Conservation (phyloP, 2,329 filamentous ascomycete genomes). For the Stenocarpella maydis region DNA sequence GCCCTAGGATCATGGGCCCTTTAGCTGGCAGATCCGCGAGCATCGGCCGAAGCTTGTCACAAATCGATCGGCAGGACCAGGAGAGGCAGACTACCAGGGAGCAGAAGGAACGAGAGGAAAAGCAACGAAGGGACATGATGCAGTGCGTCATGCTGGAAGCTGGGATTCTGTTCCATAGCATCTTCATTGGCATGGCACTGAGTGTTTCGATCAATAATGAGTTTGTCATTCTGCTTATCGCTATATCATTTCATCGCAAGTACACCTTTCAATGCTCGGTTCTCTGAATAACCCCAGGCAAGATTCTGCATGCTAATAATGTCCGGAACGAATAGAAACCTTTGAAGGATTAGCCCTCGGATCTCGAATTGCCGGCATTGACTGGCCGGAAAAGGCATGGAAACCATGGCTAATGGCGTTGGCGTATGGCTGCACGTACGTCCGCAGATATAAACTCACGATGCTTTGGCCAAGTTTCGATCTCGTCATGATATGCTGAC, state of each 20-base stretch:
- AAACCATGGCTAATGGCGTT: slow-evolving; percentile 3
- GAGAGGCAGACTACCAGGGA: neutral
- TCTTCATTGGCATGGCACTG: slow-evolving; percentile 14
- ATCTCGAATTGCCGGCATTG: neutral
- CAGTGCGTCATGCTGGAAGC: slow-evolving; percentile 13
- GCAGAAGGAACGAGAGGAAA: neutral
- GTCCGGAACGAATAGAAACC: neutral
- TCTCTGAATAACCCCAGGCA: neutral
- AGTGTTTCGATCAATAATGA: slow-evolving; percentile 7
- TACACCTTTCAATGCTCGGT: neutral
- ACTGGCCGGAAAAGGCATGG: neutral
- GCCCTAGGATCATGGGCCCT: neutral
- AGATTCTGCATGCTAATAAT: neutral
- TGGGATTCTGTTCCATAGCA: slow-evolving; percentile 3
- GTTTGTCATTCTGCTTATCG: neutral
- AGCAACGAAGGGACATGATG: slow-evolving; percentile 6
- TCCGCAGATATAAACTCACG: neutral
- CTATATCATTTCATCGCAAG: slow-evolving; percentile 5
- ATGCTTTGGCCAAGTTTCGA: neutral
- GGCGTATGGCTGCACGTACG: slow-evolving; percentile 15
- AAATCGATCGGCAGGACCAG: neutral
- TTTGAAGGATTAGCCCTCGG: slow-evolving; percentile 3
- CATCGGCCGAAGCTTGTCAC: slow-evolving; percentile 2
- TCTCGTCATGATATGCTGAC: neutral
- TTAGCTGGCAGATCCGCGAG: neutral